phyloP scores from a whole-genome alignment of 139 green algal genomes.

The Zygnema circumcarinatum region DNA sequence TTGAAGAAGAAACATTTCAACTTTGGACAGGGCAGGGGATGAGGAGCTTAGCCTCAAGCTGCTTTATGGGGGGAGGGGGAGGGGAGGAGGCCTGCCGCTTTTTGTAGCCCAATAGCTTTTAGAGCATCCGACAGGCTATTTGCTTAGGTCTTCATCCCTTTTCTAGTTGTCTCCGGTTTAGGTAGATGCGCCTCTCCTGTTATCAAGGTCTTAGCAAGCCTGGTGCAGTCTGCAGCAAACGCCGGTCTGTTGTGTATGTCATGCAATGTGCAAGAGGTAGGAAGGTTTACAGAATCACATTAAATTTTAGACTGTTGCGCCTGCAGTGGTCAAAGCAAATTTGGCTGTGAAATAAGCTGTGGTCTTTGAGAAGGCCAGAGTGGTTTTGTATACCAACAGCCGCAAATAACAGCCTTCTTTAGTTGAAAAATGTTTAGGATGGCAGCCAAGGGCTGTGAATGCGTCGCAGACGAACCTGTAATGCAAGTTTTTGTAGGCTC shows the following conservation, averaged over 20 bases:
- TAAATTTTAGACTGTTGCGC: not conserved
- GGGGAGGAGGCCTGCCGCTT: not conserved
- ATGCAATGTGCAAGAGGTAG: not conserved
- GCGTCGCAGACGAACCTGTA: too few species aligned
- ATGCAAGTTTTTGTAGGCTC: too few species aligned
- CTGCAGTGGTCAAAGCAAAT: not conserved
- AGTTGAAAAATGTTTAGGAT: constrained; percentile 15
- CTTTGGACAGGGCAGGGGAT: too few species aligned
- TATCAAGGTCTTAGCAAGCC: too few species aligned
- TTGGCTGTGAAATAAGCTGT: not conserved
- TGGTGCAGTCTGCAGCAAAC: too few species aligned
- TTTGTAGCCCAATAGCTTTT: not conserved
- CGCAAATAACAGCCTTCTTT: not conserved
- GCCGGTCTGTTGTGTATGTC: not conserved
- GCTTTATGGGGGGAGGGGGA: too few species aligned
- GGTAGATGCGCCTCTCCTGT: not conserved
- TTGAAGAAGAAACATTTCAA: too few species aligned
- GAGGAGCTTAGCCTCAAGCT: too few species aligned
- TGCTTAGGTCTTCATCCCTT: not conserved
- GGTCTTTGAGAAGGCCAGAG: not conserved
- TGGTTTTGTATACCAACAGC: not conserved
- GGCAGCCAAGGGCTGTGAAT: not conserved
- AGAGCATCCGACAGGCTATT: not conserved
- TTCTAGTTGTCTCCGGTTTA: not conserved
- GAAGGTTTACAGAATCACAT: too few species aligned